Evolutionary conservation across 257 asterid genomes (phyloP), one percentile per base, ranked within the genome.

Genomic region (Solanum neorickii): DNA sequence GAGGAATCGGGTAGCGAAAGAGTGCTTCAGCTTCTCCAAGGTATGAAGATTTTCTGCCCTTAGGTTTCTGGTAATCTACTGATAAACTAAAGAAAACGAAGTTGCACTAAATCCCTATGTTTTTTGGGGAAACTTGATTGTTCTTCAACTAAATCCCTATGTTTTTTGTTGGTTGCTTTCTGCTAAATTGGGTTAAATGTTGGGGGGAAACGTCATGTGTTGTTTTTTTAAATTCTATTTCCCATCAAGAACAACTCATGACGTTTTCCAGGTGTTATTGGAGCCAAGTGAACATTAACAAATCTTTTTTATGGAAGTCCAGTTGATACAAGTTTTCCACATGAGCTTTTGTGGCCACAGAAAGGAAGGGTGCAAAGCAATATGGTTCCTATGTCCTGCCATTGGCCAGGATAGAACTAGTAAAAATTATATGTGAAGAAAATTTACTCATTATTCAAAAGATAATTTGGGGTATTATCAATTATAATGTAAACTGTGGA

Each of bases 11-110:
- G 85, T 39, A 87, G 78, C 85, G 85, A 83, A 66, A 87, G 75
- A 89, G 88, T 90, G 47, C 60, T 80, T 80, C 90, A 82, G 21
- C 70, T 77, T 12, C 87, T 87, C 66, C 89, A 31, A 87, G 87
- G 89, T 88, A 37, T 59, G 27, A 14, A 16, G 44, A 4, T 56
- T 56, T 70, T 72, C 47, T 42, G 31, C 29, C 29, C 33, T 85
- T 66, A 42, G 10, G 9, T 31, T 74, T 74, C 68, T 25, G 65
- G 65, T 42, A 68, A 68, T 39, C 12, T 27, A 31, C 31, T 31
- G 42, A 69, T 69, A 42, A 66, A 68, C 68, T 29, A n/a, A 68
- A 37, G 75, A 23, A 46, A 21, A 46, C 69, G 25, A 46, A 20
- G 73, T 56, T 72, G 46, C 35, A 42, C 59, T 25, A 41, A 41